A percentile compares a stretch with the other conserved stretches of the same genome.
Evolutionary conservation across 1,284 basidiomycete genomes (phyloP).

Genomic region (Irpex lacteus): DNA sequence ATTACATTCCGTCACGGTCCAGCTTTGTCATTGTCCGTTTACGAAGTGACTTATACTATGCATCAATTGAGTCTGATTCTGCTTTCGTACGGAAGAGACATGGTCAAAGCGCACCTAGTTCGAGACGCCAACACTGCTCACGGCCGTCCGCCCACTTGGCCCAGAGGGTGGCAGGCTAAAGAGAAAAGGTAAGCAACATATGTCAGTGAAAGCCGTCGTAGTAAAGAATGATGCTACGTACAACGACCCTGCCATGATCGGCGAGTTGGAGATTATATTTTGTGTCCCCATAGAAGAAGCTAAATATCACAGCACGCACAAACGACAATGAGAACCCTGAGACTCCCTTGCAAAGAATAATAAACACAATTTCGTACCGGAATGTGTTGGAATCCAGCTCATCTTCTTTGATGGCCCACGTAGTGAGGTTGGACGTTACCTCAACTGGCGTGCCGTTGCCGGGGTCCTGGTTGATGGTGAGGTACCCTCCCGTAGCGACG

Average conservation of each 20-base stretch:
- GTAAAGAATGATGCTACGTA: conserved; percentile 1
- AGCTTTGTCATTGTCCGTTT: too few species aligned
- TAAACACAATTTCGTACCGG: conserved; percentile 8
- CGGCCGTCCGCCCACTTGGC: conserved; percentile 21
- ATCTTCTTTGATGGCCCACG: conserved; percentile 19
- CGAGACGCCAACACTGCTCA: conserved; percentile 27
- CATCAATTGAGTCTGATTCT: too few species aligned
- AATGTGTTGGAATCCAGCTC: conserved; percentile 11
- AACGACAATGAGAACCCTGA: not conserved
- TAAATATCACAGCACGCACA: not conserved
- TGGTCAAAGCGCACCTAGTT: conserved; percentile 1
- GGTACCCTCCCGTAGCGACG: conserved; percentile 33
- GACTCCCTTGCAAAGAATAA: not conserved
- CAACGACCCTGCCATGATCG: conserved; percentile 25
- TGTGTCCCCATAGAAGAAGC: conserved; percentile 21
- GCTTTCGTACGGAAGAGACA: too few species aligned
- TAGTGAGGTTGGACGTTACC: conserved; percentile 20
- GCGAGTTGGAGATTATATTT: conserved; percentile 21
- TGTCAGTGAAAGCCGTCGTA: not conserved
- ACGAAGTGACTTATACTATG: too few species aligned
- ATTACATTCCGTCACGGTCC: too few species aligned
- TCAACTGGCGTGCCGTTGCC: conserved; percentile 22
- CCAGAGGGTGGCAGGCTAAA: conserved; percentile 22
- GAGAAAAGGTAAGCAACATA: not conserved
- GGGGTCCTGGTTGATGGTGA: conserved; percentile 25